These are phyloP conservation scores for Jackrogersella minutella DNA, from an alignment of 495 filamentous ascomycete species.

Conservation along the genomic window DNA sequence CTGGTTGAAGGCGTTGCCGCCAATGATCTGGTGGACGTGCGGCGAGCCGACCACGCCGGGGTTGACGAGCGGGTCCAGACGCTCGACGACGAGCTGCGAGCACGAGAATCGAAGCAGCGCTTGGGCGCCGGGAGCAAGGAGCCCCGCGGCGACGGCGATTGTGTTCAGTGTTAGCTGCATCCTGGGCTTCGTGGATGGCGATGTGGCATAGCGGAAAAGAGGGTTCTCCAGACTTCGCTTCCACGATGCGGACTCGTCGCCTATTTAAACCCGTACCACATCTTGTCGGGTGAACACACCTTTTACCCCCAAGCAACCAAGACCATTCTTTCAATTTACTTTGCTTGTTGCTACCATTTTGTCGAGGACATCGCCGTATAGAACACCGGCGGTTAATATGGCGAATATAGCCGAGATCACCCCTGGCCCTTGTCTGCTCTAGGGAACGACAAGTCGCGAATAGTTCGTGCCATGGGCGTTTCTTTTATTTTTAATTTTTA, in stretches of 20 bases:
- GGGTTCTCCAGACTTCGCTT: constrained; percentile 1
- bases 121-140: constrained; percentile 52
- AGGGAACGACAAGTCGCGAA: constrained; percentile 13
- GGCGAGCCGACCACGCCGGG: constrained; percentile 49
- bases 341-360: constrained; percentile 21
- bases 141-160: constrained; percentile 49
- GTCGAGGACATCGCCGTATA: constrained; percentile 15
- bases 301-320: constrained; percentile 10
- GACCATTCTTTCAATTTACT: constrained; percentile 2
- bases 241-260: constrained; percentile 8
- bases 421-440: constrained; percentile 14
- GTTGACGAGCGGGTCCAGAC: constrained; percentile 50
- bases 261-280: constrained; percentile 24
- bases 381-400: constrained; percentile 32
- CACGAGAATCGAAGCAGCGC: constrained; percentile 52
- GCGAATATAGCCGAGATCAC: constrained; percentile 38
- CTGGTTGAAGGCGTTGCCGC: constrained; percentile 48
- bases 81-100: constrained; percentile 48
- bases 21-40: constrained; percentile 56
- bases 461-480: background rate
- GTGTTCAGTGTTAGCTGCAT: constrained; percentile 43
- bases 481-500: constrained; percentile 1
- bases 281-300: constrained; percentile 11
- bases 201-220: background rate
- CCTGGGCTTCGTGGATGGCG: constrained; percentile 5